Conservation (phyloP, 2,329 filamentous ascomycete species). For the Passalora sequoiae region DNA sequence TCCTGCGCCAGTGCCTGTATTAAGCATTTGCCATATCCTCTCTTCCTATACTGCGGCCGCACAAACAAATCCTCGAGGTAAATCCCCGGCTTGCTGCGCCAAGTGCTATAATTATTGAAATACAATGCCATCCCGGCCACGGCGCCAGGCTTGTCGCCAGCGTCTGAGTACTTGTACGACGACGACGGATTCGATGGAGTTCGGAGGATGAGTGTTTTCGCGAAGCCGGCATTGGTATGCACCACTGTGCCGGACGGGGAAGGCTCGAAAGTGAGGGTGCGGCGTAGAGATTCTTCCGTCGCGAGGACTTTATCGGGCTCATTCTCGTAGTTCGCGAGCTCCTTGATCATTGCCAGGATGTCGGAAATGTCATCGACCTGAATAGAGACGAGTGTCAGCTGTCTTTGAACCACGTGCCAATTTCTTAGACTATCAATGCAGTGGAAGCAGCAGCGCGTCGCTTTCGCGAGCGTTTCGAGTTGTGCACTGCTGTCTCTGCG, state of each 20-base stretch:
- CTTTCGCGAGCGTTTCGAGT: too few relatives aligned
- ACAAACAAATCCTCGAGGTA: constrained; percentile 95
- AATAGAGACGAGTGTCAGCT: too few relatives aligned
- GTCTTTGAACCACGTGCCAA: too few relatives aligned
- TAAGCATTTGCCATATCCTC: constrained; percentile 73
- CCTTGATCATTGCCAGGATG: constrained; percentile 78
- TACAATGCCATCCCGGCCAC: constrained; percentile 78
- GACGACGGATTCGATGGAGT: constrained; percentile 35
- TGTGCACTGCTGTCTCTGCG: too few relatives aligned
- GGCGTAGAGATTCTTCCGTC: constrained; percentile 65
- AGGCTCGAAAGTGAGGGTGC: constrained; percentile 72
- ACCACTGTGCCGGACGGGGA: constrained; percentile 35
- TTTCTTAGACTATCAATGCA: too few relatives aligned
- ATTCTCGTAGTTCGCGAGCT: constrained; percentile 83
- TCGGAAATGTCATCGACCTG: constrained; percentile 73
- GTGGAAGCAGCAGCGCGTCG: too few relatives aligned
- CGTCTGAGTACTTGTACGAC: constrained; percentile 28
- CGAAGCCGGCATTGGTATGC: constrained; percentile 52
- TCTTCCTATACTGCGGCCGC: constrained; percentile 60
- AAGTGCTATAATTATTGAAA: constrained; percentile 95
- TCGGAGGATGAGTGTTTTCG: constrained; percentile 66
- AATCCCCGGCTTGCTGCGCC: constrained; percentile 79
- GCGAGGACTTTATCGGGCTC: constrained; percentile 69
- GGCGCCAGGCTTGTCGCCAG: constrained; percentile 29
- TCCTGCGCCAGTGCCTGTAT: constrained; percentile 74